Percentiles rank a stretch among this genome's conserved stretches.
Conservation (phyloP, 192 early-diverging fungal species). For the Coemansia reversa region DNA sequence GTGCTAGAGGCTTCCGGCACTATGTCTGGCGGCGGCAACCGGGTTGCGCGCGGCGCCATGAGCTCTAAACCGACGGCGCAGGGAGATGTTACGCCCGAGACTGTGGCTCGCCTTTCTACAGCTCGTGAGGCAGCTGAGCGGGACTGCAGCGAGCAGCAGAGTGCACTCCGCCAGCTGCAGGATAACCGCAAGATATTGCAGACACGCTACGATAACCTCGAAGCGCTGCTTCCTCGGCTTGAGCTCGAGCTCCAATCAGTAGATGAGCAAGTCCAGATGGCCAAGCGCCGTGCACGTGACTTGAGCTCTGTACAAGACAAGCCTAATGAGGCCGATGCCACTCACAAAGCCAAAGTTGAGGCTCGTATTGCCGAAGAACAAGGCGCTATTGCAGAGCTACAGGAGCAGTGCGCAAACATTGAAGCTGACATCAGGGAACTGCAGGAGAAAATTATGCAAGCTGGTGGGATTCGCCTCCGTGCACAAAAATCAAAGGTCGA, state of each 20-base stretch:
- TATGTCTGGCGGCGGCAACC: conserved; percentile 88
- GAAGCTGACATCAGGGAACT: conserved; percentile 77
- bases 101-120: conserved; percentile 58
- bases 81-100: conserved; percentile 57
- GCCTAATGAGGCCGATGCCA: conserved; percentile 36
- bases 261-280: conserved; percentile 66
- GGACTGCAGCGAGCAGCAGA: conserved; percentile 55
- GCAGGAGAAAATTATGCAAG: conserved; percentile 88
- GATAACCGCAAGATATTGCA: conserved; percentile 50
- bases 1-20: conserved; percentile 90
- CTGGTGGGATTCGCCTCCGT: conserved; percentile 84
- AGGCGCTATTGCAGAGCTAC: conserved; percentile 52
- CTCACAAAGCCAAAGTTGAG: conserved; percentile 45
- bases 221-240: conserved; percentile 65
- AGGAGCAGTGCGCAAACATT: conserved; percentile 61
- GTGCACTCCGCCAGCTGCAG: conserved; percentile 25
- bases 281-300: conserved; percentile 62
- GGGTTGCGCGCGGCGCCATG: conserved; percentile 82
- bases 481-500: conserved; percentile 85
- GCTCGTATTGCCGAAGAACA: conserved; percentile 52
- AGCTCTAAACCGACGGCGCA: conserved; percentile 64
- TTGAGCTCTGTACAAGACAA: conserved; percentile 28
- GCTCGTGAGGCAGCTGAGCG: conserved; percentile 62
- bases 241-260: conserved; percentile 72
- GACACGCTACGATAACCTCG: conserved; percentile 57